Evolutionary conservation across 306 rosid species (phyloP).

Genomic region (Hippophae tibetana): DNA sequence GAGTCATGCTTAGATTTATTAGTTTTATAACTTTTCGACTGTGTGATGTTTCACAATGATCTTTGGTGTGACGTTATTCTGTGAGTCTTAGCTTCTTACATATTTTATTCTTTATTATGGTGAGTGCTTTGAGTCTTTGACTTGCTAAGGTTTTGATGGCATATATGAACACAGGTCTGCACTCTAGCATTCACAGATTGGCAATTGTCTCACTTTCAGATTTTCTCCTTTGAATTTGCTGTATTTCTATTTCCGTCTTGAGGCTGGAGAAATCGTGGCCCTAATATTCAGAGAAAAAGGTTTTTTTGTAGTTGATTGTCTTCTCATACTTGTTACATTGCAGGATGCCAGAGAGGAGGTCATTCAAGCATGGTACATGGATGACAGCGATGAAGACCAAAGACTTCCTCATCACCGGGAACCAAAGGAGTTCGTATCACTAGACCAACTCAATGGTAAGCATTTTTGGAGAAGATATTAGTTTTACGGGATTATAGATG

Average conservation of each 20-base stretch:
- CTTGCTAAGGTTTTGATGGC: too few species aligned
- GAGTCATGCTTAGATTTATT: too few species aligned
- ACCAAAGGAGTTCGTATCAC: constrained; percentile 73
- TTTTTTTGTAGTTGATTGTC: constrained; percentile 1
- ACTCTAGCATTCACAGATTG: too few species aligned
- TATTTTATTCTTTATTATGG: too few species aligned
- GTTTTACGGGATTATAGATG: constrained; percentile 8
- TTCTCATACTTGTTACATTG: constrained; percentile 12
- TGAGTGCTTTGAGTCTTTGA: too few species aligned
- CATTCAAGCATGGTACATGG: constrained; percentile 98
- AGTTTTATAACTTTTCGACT: too few species aligned
- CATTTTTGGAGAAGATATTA: constrained; percentile 8
- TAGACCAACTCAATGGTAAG: constrained; percentile 69
- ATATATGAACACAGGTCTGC: too few species aligned
- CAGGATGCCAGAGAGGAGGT: constrained; percentile 95
- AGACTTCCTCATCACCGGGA: constrained; percentile 86
- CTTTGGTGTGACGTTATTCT: too few species aligned
- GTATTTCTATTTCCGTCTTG: background rate
- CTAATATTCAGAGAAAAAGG: background rate
- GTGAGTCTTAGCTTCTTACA: too few species aligned
- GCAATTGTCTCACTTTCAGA: too few species aligned
- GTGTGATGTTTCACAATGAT: too few species aligned
- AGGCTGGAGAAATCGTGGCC: background rate
- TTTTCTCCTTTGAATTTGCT: background rate
- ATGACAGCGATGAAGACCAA: constrained; percentile 86